A percentile compares a stretch with the other conserved stretches of the same genome.
Evolutionary conservation across 2,329 filamentous ascomycete genomes (phyloP).

Genomic region (Pseudogymnoascus sp.): DNA sequence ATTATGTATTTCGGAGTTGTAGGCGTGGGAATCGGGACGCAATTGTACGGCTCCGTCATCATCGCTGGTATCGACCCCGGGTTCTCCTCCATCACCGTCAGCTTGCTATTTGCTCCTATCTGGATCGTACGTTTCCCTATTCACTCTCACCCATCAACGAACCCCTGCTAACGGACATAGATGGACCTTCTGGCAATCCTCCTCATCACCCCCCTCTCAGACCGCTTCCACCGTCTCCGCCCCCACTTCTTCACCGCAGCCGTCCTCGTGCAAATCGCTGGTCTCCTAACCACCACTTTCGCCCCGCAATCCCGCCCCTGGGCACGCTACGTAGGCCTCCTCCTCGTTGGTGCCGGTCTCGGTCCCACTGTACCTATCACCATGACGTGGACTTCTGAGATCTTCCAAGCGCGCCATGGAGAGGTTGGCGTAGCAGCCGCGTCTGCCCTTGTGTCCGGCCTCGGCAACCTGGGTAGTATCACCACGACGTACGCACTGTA

Average conservation of each 20-base stretch:
- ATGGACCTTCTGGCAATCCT: slow-evolving; percentile 87
- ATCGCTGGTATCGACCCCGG: slow-evolving; percentile 69
- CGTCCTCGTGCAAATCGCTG: slow-evolving; percentile 71
- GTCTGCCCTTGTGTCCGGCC: slow-evolving; percentile 74
- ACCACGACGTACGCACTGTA: slow-evolving; percentile 86
- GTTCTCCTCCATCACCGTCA: slow-evolving; percentile 68
- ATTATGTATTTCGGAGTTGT: slow-evolving; percentile 96
- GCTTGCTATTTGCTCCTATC: slow-evolving; percentile 80
- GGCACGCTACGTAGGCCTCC: slow-evolving; percentile 80
- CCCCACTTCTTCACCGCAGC: slow-evolving; percentile 75
- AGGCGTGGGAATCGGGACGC: slow-evolving; percentile 82
- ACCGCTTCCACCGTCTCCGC: slow-evolving; percentile 75
- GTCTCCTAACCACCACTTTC: slow-evolving; percentile 72
- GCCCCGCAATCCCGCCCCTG: slow-evolving; percentile 60
- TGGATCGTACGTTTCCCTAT: slow-evolving; percentile 62
- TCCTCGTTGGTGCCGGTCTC: slow-evolving; percentile 84
- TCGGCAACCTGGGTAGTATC: slow-evolving; percentile 81
- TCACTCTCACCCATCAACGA: not conserved
- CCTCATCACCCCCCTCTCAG: slow-evolving; percentile 75
- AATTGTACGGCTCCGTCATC: slow-evolving; percentile 82
- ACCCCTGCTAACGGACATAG: slow-evolving; percentile 33
- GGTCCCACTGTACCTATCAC: slow-evolving; percentile 87
- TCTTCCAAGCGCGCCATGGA: slow-evolving; percentile 82
- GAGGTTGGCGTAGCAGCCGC: slow-evolving; percentile 87
- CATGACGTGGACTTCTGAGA: slow-evolving; percentile 88